Evolutionary conservation across 1,139 yeast genomes (phyloP).

Genomic region (Geotrichum reessii): DNA sequence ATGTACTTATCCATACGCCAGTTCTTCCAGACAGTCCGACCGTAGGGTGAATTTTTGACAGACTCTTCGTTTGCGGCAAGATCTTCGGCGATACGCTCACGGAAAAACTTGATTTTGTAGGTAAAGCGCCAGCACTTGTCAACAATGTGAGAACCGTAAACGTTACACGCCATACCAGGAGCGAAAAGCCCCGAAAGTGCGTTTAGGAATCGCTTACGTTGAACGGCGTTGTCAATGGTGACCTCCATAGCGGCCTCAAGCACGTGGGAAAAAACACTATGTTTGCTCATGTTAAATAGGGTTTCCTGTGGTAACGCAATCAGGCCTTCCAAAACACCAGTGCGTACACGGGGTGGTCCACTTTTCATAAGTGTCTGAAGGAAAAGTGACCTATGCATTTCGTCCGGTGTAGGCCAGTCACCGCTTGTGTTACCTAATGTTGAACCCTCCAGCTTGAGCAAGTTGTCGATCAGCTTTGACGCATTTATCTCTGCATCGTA

Average conservation of each 20-base stretch:
- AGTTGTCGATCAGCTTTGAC: slow-evolving; percentile 54
- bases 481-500: slow-evolving; percentile 44
- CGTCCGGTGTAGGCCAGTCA: slow-evolving; percentile 91
- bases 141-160: slow-evolving; percentile 87
- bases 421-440: slow-evolving; percentile 76
- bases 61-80: slow-evolving; percentile 55
- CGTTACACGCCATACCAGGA: slow-evolving; percentile 64
- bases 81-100: slow-evolving; percentile 77
- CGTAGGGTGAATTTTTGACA: slow-evolving; percentile 80
- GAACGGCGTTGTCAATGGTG: slow-evolving; percentile 44
- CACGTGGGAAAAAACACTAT: slow-evolving; percentile 69
- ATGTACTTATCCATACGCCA: slow-evolving; percentile 79
- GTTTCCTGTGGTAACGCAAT: slow-evolving; percentile 53
- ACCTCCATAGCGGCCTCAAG: slow-evolving; percentile 38
- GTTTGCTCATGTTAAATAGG: slow-evolving; percentile 67
- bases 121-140: slow-evolving; percentile 82
- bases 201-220: slow-evolving; percentile 66
- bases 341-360: slow-evolving; percentile 9
- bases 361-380: slow-evolving; percentile 50
- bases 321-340: slow-evolving; percentile 47
- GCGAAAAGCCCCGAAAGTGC: slow-evolving; percentile 47
- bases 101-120: slow-evolving; percentile 68
- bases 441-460: slow-evolving; percentile 57
- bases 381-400: slow-evolving; percentile 72
- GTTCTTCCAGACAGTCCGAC: slow-evolving; percentile 90